phyloP scores from a whole-genome alignment of 805 yeast genomes.

The Nakazawaea laoshanensis region DNA sequence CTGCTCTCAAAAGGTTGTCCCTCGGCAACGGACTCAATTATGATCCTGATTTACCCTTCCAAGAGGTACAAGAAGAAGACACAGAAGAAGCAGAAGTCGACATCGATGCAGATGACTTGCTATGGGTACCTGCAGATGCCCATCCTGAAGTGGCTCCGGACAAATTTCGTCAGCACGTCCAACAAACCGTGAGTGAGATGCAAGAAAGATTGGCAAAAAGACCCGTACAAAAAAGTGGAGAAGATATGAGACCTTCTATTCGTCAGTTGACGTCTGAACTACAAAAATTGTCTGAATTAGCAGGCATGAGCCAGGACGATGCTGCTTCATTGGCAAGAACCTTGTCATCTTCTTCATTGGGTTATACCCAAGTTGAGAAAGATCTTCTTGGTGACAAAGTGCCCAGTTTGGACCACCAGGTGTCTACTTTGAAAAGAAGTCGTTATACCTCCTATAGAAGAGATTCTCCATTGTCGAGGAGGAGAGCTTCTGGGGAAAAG shows the following conservation, averaged over 20 bases:
- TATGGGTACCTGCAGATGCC: conserved; percentile 94
- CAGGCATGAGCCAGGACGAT: conserved; percentile 72
- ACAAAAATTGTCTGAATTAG: conserved; percentile 63
- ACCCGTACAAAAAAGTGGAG: conserved; percentile 8
- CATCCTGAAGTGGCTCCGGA: conserved; percentile 97
- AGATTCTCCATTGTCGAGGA: conserved; percentile 16
- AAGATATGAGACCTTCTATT: conserved; percentile 47
- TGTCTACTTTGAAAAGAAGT: conserved; percentile 27
- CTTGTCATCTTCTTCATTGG: conserved; percentile 60
- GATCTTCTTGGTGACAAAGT: conserved; percentile 23
- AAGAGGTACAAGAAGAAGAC: conserved; percentile 14
- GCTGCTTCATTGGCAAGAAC: conserved; percentile 80
- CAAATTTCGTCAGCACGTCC: conserved; percentile 63
- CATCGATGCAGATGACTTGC: conserved; percentile 35
- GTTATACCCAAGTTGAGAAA: conserved; percentile 43
- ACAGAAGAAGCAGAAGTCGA: neutral
- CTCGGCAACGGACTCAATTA: conserved; percentile 53
- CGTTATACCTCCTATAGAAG: conserved; percentile 43
- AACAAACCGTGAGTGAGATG: conserved; percentile 44
- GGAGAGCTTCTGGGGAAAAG: no score
- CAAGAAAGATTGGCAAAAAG: conserved; percentile 27
- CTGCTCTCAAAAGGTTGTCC: conserved; percentile 64
- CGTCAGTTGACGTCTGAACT: conserved; percentile 69
- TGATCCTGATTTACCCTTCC: conserved; percentile 64
- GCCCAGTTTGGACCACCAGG: neutral